These are phyloP conservation scores for Aciculosporium take DNA, from an alignment of 2,329 filamentous ascomycete species.

Conservation along the genomic window DNA sequence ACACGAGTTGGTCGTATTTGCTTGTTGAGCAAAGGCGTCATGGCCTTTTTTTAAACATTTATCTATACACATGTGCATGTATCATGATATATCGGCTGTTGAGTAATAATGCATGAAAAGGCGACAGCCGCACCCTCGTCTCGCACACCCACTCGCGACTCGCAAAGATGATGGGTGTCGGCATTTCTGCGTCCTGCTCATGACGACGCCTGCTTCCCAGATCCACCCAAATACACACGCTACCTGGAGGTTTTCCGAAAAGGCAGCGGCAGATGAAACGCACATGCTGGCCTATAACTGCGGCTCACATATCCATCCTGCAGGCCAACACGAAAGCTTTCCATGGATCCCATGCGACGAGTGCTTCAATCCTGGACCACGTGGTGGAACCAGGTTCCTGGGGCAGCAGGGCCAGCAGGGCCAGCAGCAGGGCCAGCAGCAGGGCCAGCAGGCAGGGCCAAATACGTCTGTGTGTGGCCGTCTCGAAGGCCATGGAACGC, in stretches of 20 bases:
- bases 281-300: neutral
- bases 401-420: neutral
- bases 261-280: neutral
- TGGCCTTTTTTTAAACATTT: too few relatives aligned
- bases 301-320: neutral
- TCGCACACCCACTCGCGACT: neutral
- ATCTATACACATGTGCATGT: too few relatives aligned
- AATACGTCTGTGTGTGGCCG: neutral
- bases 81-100: neutral
- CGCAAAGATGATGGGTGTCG: too few relatives aligned
- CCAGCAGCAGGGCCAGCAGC: too few relatives aligned
- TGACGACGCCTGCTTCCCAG: neutral
- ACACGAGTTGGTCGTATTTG: too few relatives aligned
- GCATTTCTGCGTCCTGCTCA: neutral
- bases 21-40: too few relatives aligned
- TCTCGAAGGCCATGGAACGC: neutral
- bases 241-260: neutral
- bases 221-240: neutral
- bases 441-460: neutral
- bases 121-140: neutral
- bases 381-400: neutral
- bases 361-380: neutral
- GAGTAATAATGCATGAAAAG: neutral
- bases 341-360: neutral
- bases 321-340: neutral